Base-by-base conservation (phyloP, 2,329 filamentous ascomycete genomes). In the Fusarium tricinctum region DNA sequence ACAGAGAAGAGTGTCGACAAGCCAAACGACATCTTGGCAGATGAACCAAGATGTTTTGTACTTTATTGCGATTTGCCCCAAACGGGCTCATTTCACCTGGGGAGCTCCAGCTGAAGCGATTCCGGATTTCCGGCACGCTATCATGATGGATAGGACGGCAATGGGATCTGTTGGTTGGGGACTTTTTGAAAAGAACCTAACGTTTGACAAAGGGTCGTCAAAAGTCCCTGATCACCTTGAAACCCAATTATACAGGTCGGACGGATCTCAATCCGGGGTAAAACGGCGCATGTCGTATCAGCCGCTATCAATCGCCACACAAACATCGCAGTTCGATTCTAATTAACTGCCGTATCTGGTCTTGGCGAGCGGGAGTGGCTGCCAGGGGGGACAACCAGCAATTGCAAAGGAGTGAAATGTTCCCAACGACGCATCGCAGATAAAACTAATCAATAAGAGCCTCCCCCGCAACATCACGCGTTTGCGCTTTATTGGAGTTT, bases 61-160 rank as follows among this genome's bases (percentile, higher is more conserved):
- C 14, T 44, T 38, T 0, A 13, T 8, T 2, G n/a, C 1, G 23
- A 20, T 17, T 15, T 17, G 6, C 33, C 33, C 4, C 33, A 17
- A 35, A 9, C 7, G 4, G 9, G 17, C 17, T 15, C 33, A n/a
- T n/a, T 17, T 15, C 6, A n/a, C 17, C n/a, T n/a, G 7, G 7
- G 17, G n/a, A n/a, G 15, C 4, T 13, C 6, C 5, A 38, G 26
- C 20, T n/a, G 20, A 44, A 42, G 7, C 20, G n/a, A 44, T 22
- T 14, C 42, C 62, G 62, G 61, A 33, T 44, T 44, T 35, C 45
- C 62, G 62, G 62, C 62, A 65, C 62, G 38, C 17, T 66, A 48
- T 55, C 54, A 30, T 13, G 9, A 15, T 60, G 61, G 52, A 49
- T 59, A 59, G 30, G 19, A 19, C 43, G 54, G 54, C 58, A 56